These are phyloP conservation scores for Cyphellophora attinorum DNA, from an alignment of 2,329 filamentous ascomycete species.

Conservation along the genomic window DNA sequence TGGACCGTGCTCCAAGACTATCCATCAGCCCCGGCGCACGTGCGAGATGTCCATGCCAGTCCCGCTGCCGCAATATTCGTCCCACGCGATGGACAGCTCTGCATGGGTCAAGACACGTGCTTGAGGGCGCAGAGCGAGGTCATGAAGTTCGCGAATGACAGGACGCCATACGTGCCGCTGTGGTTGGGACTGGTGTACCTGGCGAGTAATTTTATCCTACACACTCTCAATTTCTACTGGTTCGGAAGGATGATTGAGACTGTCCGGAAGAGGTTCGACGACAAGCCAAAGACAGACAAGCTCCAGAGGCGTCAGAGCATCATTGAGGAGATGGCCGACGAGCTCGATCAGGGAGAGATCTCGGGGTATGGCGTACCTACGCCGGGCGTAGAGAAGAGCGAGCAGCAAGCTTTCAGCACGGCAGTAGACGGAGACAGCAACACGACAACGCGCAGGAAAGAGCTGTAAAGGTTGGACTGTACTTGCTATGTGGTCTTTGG, in stretches of 20 bases:
- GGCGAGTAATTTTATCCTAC: slow-evolving; percentile 49
- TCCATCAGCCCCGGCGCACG: slow-evolving; percentile 21
- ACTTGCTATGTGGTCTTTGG: too few relatives aligned
- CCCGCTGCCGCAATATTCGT: slow-evolving; percentile 11
- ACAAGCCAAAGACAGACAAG: slow-evolving; percentile 23
- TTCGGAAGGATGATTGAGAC: slow-evolving; percentile 60
- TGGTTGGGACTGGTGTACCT: slow-evolving; percentile 54
- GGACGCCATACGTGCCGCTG: slow-evolving; percentile 36
- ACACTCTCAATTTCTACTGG: slow-evolving; percentile 56
- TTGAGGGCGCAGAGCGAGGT: slow-evolving; percentile 35
- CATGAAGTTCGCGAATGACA: slow-evolving; percentile 36
- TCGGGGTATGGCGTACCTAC: slow-evolving; percentile 7
- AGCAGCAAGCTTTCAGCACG: slow-evolving; percentile 3
- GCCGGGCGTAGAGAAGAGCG: slow-evolving; percentile 1
- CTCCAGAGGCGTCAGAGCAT: slow-evolving; percentile 20
- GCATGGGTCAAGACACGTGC: slow-evolving; percentile 27
- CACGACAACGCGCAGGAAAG: too few relatives aligned
- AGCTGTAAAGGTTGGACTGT: too few relatives aligned
- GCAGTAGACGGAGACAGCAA: too few relatives aligned
- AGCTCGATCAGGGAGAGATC: slow-evolving; percentile 20
- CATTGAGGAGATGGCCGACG: slow-evolving; percentile 15
- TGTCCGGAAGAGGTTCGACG: slow-evolving; percentile 52
- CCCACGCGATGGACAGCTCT: slow-evolving; percentile 24
- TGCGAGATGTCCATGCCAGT: slow-evolving; percentile 18
- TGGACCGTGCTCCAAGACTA: slow-evolving; percentile 36